Base-by-base conservation (phyloP, 192 early-diverging fungal species). In the Helicostylum pulchrum region DNA sequence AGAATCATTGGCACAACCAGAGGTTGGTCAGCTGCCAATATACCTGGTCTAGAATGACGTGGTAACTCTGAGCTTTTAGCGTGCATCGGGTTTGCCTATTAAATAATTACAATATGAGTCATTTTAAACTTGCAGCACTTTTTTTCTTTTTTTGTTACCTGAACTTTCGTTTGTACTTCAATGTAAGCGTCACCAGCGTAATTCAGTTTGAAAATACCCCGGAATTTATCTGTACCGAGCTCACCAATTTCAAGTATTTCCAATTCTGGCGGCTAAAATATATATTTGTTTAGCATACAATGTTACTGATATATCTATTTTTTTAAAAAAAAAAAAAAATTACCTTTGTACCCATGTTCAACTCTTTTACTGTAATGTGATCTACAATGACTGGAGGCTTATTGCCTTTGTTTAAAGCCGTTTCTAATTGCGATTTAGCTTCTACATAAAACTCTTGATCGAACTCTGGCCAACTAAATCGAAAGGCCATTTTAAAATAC, bases 181-280 rank as follows among this genome's bases (percentile, higher is more conserved):
- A 99, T 80, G 65, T 86, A 88, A 45, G 95, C 96, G 75, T 99
- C 94, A 11, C 97, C 96, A 56, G 78, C 82, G 72, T 99, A 99
- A 31, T 82, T 86, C 71, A 99, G 81, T 56, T 94, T 93, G 79
- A 99, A 99, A 64, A 98, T 94, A 4, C 88, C 97, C 48, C 93
- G 87, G 76, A 98, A 98, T 52, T 90, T 84, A 69, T 98, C 95
- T 49, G 86, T 86, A n/a, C 89, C 87, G 15, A 99, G 82, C 61
- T 99, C 97, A 48, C 94, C 90, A 67, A 99, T 97, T 61, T 99
- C 97, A 9, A 99, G 76, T 70, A 99, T 95, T 64, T 99, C 97
- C 34, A 99, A 80, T 53, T 98, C 95, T 17, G 97, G 97, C 5
- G 97, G 89, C 83, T 92, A 39, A 44, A 53, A 57, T 43, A 52